phyloP scores from a whole-genome alignment of 768 basidiomycete species.

The Boletus eberwhitei region DNA sequence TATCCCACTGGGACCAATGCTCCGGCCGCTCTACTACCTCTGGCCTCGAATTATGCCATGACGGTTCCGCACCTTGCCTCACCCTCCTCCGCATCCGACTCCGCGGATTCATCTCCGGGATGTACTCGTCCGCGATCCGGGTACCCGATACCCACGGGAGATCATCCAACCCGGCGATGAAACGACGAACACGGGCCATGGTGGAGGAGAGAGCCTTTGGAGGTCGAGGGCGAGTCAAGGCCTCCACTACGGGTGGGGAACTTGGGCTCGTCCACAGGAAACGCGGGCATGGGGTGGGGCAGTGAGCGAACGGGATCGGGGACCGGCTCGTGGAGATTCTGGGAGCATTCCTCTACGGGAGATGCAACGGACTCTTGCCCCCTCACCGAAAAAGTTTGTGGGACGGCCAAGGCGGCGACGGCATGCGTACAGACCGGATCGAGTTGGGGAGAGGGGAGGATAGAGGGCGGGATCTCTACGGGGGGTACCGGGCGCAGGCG shows the following conservation, averaged over 20 bases:
- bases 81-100: conserved; percentile 12
- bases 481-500: background rate
- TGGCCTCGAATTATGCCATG: conserved; percentile 27
- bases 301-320: background rate
- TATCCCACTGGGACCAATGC: conserved; percentile 22
- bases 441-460: conserved; percentile 9
- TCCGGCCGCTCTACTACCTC: background rate
- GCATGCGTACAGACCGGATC: background rate
- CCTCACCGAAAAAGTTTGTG: background rate
- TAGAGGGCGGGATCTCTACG: background rate
- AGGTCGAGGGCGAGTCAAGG: conserved; percentile 1
- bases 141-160: conserved; percentile 44
- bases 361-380: background rate
- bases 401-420: background rate
- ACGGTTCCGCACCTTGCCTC: conserved; percentile 20
- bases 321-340: conserved; percentile 16
- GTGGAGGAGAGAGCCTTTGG: conserved; percentile 20
- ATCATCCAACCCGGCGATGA: conserved; percentile 34
- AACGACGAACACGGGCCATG: conserved; percentile 34
- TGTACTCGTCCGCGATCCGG: conserved; percentile 44
- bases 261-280: background rate
- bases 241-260: background rate
- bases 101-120: conserved; percentile 33
- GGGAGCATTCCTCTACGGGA: conserved; percentile 12
- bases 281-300: background rate